A percentile compares a stretch with the other conserved stretches of the same genome.
Evolutionary conservation across 1,284 basidiomycete species (phyloP).

Genomic region (Tylopilus sp.): DNA sequence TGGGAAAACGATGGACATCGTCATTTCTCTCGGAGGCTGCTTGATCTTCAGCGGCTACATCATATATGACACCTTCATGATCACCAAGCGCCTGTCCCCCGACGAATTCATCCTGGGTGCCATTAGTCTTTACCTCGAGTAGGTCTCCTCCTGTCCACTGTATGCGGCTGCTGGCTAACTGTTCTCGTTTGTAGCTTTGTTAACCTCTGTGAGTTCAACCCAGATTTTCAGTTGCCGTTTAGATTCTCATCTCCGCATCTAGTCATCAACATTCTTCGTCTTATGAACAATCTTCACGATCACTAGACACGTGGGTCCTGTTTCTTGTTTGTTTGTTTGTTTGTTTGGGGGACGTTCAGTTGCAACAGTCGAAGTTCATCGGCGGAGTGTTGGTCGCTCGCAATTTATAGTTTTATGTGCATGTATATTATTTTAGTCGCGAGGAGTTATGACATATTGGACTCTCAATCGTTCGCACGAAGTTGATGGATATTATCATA

Average conservation of each 20-base stretch:
- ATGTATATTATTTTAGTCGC: constrained; percentile 23
- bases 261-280: constrained; percentile 74
- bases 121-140: constrained; percentile 86
- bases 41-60: constrained; percentile 81
- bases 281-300: constrained; percentile 55
- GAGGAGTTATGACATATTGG: constrained; percentile 6
- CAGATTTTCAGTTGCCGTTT: not conserved
- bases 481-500: not conserved
- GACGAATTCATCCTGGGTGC: constrained; percentile 86
- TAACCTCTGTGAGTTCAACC: constrained; percentile 64
- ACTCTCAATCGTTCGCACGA: not conserved
- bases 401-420: constrained; percentile 14
- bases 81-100: constrained; percentile 75
- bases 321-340: not conserved
- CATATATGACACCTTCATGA: constrained; percentile 81
- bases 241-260: constrained; percentile 9
- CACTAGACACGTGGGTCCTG: constrained; percentile 25
- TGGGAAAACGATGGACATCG: constrained; percentile 65
- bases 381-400: not conserved
- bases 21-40: constrained; percentile 73
- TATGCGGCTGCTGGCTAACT: not conserved
- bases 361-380: not conserved
- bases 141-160: constrained; percentile 28
- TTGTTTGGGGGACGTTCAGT: not conserved
- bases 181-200: constrained; percentile 46